These are phyloP conservation scores for Phytopythium litorale DNA, from an alignment of 352 stramenopile genomes.

Conservation along the genomic window DNA sequence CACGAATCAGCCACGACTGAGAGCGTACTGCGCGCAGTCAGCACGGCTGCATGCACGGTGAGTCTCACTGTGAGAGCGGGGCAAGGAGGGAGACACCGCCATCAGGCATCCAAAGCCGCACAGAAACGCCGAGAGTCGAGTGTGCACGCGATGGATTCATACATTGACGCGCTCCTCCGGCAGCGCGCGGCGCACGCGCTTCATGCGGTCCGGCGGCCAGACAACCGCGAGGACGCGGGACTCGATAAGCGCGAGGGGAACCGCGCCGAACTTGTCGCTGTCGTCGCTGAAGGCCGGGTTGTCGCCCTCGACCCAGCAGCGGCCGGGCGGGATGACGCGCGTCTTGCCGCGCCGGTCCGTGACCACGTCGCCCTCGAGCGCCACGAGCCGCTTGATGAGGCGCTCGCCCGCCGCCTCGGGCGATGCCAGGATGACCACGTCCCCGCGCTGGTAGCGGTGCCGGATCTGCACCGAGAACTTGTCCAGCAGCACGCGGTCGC, in stretches of 20 bases:
- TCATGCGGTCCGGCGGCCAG: constrained; percentile 66
- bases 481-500: constrained; percentile 81
- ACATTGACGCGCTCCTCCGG: constrained; percentile 55
- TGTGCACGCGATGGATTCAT: constrained; percentile 12
- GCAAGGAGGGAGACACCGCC: too few relatives aligned
- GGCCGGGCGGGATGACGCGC: constrained; percentile 56
- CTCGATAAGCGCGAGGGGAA: constrained; percentile 81
- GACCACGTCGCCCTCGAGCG: constrained; percentile 70
- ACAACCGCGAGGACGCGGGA: constrained; percentile 73
- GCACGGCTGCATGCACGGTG: too few relatives aligned
- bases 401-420: constrained; percentile 48
- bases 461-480: constrained; percentile 82
- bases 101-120: too few relatives aligned
- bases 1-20: background rate
- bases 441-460: constrained; percentile 55
- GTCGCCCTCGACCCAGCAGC: constrained; percentile 86
- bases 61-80: too few relatives aligned
- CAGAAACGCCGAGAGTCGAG: too few relatives aligned
- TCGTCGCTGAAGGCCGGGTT: constrained; percentile 74
- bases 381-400: constrained; percentile 79
- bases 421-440: constrained; percentile 79
- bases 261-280: constrained; percentile 68
- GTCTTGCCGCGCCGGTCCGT: constrained; percentile 34
- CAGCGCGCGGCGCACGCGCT: constrained; percentile 51
- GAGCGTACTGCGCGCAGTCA: background rate